Percentiles rank a stretch among this genome's conserved stretches.
These are phyloP conservation scores for Candida sp. DNA, from an alignment of 1,139 yeast genomes.

Conservation along the genomic window DNA sequence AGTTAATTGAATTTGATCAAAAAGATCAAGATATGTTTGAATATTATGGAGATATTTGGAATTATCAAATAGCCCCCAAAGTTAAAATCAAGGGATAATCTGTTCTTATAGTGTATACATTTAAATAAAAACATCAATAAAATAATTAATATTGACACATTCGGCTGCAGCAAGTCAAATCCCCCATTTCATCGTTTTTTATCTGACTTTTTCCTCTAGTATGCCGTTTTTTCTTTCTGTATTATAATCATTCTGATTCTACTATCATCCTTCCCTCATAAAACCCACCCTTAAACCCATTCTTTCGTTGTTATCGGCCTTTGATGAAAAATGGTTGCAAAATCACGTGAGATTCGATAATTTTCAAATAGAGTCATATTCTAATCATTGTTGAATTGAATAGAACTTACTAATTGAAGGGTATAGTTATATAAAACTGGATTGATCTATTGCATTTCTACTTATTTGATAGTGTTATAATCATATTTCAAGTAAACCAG, in stretches of 20 bases:
- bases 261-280: no score
- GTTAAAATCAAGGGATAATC: neutral
- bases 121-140: no score
- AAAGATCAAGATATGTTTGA: slow-evolving; percentile 15
- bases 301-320: no score
- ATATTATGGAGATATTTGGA: slow-evolving; percentile 29
- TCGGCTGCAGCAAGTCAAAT: no score
- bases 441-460: neutral
- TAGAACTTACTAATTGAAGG: no score
- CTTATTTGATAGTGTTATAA: neutral
- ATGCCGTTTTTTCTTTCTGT: no score
- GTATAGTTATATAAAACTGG: neutral
- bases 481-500: neutral
- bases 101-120: neutral
- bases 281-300: no score
- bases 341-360: neutral
- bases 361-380: neutral
- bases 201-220: no score
- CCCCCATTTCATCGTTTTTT: no score
- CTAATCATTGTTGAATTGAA: neutral
- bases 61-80: neutral
- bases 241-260: no score
- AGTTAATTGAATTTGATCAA: slow-evolving; percentile 18
- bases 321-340: neutral
- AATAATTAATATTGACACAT: no score